Evolutionary conservation across 805 yeast species (phyloP), one percentile per base, ranked within the genome.

Genomic region (Suhomyces prunicola): DNA sequence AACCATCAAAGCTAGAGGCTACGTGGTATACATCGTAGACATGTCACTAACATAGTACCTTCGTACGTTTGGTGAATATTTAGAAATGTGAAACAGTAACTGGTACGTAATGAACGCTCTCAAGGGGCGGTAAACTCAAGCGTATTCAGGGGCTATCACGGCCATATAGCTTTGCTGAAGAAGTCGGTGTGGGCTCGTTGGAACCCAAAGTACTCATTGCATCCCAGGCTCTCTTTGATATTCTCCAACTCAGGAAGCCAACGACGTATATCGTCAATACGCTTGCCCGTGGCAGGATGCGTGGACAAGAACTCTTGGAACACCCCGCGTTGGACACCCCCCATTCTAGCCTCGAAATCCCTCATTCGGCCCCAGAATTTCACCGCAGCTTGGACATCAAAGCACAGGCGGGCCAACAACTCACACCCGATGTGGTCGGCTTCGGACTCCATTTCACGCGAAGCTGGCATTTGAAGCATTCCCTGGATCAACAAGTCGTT

Each of bases 401-500:
- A 94, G 66, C 99, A 94, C 46, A 96, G 96, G 54, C 84, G 75
- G 2, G 97, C 83, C 97, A 93, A 89, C 59, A 93, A 77, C 84
- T 90, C 87, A 55, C 94, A 73, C 0, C 99, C 99, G 29, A 94
- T 92, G 61, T 86, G 86, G 69, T 94, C 99, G 0, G 99, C 98
- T 68, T 94, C 99, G 0, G 90, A 80, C 69, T 94, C 99, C 97
- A 90, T 90, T 54, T 83, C 90, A 61, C 99, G 77, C 0, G 96
- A 88, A 0, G 96, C 88, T 0, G 97, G 97, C 80, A 87, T 81
- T 58, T 83, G 81, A 47, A 91, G 66, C 12, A 83, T 65, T 0
- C 90, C 78, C 26, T 78, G 78, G 13, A 89, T 67, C 24, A 79
- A 53, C 31, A 88, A 57, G 50, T 80, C 78, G 60, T 81, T 81